Conservation (phyloP, 2,329 filamentous ascomycete species). For the Ceratocystis eucalypticola region DNA sequence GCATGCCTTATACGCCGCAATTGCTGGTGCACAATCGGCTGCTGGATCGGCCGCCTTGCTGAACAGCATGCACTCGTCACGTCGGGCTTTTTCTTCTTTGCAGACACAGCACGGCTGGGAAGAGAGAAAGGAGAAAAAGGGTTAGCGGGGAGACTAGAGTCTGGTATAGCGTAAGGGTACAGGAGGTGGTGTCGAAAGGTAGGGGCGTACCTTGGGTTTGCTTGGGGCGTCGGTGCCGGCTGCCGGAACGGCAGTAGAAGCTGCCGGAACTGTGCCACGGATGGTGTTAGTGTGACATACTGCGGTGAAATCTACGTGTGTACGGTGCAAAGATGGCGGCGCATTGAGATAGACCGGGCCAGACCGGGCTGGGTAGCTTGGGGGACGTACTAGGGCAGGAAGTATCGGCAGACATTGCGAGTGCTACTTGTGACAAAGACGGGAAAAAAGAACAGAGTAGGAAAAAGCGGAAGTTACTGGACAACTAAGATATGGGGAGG, state of each 20-base stretch:
- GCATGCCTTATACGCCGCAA: constrained; percentile 77
- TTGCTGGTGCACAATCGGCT: constrained; percentile 66
- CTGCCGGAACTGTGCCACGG: constrained; percentile 23
- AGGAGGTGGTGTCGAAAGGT: no score
- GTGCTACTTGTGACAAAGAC: neutral
- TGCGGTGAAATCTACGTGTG: neutral
- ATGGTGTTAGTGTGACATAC: neutral
- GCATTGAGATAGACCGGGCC: neutral
- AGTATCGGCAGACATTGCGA: neutral
- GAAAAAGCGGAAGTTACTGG: no score
- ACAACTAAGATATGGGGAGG: no score
- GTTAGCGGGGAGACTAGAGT: neutral
- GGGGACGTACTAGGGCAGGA: neutral
- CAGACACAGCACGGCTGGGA: constrained; percentile 92
- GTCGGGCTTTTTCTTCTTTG: constrained; percentile 80
- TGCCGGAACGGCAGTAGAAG: constrained; percentile 35
- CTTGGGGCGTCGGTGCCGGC: constrained; percentile 10
- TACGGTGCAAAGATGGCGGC: neutral
- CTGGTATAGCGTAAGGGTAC: no score
- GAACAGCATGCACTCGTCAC: constrained; percentile 99
- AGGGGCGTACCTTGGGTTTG: constrained; percentile 19
- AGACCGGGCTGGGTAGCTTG: neutral
- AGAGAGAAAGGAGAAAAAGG: neutral
- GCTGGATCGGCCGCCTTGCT: constrained; percentile 71
- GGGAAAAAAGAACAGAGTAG: neutral